Percentiles rank a stretch among this genome's conserved stretches.
Evolutionary conservation across 2,329 filamentous ascomycete genomes (phyloP).

Genomic region (Fusarium transvaalense): DNA sequence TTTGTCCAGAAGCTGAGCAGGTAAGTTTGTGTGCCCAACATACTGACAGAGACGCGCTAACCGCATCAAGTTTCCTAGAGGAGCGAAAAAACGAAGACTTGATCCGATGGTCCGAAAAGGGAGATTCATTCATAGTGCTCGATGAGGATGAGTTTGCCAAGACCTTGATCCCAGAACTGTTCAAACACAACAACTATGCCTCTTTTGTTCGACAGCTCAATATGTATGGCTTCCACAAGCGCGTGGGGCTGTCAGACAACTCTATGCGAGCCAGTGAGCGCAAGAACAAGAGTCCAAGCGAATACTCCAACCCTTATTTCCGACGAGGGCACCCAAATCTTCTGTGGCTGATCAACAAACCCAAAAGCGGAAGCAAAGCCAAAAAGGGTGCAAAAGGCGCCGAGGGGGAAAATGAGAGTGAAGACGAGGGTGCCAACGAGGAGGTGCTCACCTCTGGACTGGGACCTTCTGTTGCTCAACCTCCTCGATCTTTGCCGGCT

Average conservation of each 20-base stretch:
- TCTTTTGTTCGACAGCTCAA: constrained; percentile 96
- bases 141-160: constrained; percentile 99
- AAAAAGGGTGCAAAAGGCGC: constrained; percentile 71
- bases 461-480: constrained; percentile 36
- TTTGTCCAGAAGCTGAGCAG: constrained; percentile 99
- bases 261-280: constrained; percentile 97
- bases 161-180: constrained; percentile 94
- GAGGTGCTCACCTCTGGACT: constrained; percentile 52
- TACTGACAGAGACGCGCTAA: constrained; percentile 37
- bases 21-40: constrained; percentile 63
- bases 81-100: constrained; percentile 92
- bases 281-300: constrained; percentile 97
- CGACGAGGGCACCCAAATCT: constrained; percentile 92
- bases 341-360: constrained; percentile 96
- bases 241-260: constrained; percentile 92
- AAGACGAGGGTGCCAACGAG: constrained; percentile 61
- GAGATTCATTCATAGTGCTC: constrained; percentile 94
- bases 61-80: constrained; percentile 82
- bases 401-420: constrained; percentile 79
- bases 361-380: constrained; percentile 77
- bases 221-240: constrained; percentile 99
- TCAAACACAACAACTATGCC: constrained; percentile 99
- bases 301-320: constrained; percentile 98
- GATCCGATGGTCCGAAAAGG: constrained; percentile 96
- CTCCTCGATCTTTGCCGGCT: constrained; percentile 55